A percentile compares a stretch with the other conserved stretches of the same genome.
Evolutionary conservation across 1,284 basidiomycete genomes (phyloP).

Genomic region (Leccinum colubrinum): DNA sequence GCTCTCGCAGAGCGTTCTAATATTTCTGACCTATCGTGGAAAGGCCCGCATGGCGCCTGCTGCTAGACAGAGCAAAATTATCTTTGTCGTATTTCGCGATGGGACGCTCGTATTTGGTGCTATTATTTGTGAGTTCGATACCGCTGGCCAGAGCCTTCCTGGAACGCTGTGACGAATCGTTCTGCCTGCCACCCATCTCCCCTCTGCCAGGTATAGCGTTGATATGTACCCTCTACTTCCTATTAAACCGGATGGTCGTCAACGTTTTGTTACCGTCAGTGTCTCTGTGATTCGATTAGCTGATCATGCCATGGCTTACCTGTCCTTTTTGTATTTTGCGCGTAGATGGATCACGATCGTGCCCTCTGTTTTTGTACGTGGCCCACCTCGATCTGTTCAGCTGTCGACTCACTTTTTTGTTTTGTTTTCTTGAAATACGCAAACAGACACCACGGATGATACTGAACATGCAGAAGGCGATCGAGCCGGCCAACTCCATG

Average conservation of each 20-base stretch:
- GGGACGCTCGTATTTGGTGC: conserved; percentile 15
- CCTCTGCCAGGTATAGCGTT: conserved; percentile 7
- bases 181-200: neutral
- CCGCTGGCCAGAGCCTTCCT: neutral
- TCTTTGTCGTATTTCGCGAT: conserved; percentile 18
- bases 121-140: conserved; percentile 8
- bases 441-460: conserved; percentile 23
- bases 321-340: neutral
- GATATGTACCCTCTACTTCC: conserved; percentile 5
- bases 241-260: conserved; percentile 4
- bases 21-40: conserved; percentile 19
- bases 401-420: neutral
- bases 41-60: conserved; percentile 9
- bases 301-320: neutral
- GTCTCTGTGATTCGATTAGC: neutral
- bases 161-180: neutral
- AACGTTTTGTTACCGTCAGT: conserved; percentile 23
- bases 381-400: neutral
- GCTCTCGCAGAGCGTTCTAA: conserved; percentile 15
- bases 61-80: conserved; percentile 16
- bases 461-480: conserved; percentile 20
- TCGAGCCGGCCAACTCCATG: conserved; percentile 6
- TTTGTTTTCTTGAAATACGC: neutral
- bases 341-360: conserved; percentile 16
- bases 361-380: conserved; percentile 17